phyloP scores from a whole-genome alignment of 192 early-diverging fungal species.

The Backusella tarrabulga region DNA sequence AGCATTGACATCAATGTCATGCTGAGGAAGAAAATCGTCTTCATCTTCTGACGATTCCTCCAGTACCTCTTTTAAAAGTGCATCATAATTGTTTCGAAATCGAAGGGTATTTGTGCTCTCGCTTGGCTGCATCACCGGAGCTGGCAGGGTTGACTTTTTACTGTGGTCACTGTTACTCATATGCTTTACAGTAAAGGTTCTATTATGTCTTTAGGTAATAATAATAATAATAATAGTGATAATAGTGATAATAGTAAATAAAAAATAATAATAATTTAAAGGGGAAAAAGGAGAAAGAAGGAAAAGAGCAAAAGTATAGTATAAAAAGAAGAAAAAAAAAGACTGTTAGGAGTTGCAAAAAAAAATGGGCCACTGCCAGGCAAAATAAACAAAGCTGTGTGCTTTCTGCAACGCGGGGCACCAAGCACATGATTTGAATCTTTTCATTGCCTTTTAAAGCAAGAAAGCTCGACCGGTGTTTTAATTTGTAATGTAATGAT shows the following conservation, averaged over 20 bases:
- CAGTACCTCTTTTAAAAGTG: constrained; percentile 51
- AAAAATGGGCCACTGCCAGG: background rate
- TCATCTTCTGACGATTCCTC: constrained; percentile 50
- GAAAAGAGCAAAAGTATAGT: background rate
- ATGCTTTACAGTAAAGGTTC: background rate
- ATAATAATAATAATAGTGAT: background rate
- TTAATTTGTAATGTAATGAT: background rate
- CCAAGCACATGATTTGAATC: constrained; percentile 5
- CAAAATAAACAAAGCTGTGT: background rate
- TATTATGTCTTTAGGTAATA: background rate
- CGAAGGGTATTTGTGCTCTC: constrained; percentile 22
- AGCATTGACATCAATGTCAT: constrained; percentile 35
- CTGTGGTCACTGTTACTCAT: background rate
- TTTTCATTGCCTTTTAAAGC: background rate
- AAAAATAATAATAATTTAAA: background rate
- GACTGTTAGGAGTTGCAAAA: background rate
- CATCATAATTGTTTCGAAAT: constrained; percentile 46
- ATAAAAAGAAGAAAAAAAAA: background rate
- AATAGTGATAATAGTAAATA: background rate
- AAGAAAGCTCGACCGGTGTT: background rate
- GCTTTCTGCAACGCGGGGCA: constrained; percentile 6
- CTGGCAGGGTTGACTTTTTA: background rate
- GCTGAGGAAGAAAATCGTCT: constrained; percentile 28
- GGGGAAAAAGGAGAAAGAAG: background rate
- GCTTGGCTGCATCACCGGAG: constrained; percentile 18